Base-by-base conservation (phyloP, 208 protist species). In the Trypanosoma theileri region DNA sequence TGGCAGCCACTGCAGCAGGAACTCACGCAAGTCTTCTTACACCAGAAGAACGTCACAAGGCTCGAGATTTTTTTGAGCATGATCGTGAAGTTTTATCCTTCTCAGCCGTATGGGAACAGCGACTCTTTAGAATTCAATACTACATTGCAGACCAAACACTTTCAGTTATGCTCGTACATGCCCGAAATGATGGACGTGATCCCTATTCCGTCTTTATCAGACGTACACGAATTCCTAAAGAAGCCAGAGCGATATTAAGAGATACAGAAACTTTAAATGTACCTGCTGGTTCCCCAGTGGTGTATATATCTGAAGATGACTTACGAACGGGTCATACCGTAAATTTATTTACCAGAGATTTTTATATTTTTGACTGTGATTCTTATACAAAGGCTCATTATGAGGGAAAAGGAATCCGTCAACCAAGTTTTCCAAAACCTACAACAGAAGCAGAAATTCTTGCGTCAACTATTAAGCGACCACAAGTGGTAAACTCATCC, bases 41-140 rank as follows among this genome's bases (percentile, higher is more conserved):
- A 16, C 79, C 75, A 9, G 95, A 91, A 16, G 92, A 97, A 77
- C 82, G 91, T 17, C 75, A 53, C 13, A 86, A 82, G 44, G 88
- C 89, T 6, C 84, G 79, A 22, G 71, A 81, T 64, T 99, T 98
- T 77, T 95, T 98, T 48, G 79, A 83, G 46, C 82, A 98, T 79
- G 98, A 99, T 83, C 73, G 95, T 58, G 81, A 98, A 56, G 96
- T 99, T 53, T 79, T 99, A 59, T 85, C 96, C 16, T 99, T 99
- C 75, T 97, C 86, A 69, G 88, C 86, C 28, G 77, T 88, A 16
- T 99, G 98, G 98, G 89, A 98, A 50, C 84, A 98, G 61, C 66
- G 74, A n/a, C 63, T 81, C 22, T 88, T 97, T 68, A 96, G 91
- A 65, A 89, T 99, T 51, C 84, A 97, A 46, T 99, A 97, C 85